phyloP scores from a whole-genome alignment of 179 eudicot genomes.

The Silene vulgaris region DNA sequence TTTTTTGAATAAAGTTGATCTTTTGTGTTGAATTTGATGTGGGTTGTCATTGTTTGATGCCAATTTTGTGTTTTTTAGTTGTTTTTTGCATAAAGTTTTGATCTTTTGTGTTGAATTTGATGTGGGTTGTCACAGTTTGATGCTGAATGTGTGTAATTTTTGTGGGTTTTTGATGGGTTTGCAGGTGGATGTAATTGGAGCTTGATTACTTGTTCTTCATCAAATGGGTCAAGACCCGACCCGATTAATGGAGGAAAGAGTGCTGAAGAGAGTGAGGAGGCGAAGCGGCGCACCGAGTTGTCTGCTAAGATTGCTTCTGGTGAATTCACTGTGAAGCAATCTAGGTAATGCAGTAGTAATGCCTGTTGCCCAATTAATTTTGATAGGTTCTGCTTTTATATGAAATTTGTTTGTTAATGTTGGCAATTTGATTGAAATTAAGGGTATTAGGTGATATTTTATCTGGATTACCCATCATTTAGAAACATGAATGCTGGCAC shows the following conservation, averaged over 20 bases:
- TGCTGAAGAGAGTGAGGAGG: conserved; percentile 44
- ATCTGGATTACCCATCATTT: not conserved
- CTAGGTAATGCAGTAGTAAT: conserved; percentile 47
- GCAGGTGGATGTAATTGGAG: conserved; percentile 31
- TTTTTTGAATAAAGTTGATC: not conserved
- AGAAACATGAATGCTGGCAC: conserved; percentile 1
- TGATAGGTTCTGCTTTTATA: not conserved
- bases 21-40: not conserved
- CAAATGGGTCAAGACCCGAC: conserved; percentile 57
- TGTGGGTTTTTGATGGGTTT: not conserved
- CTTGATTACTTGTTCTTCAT: conserved; percentile 46
- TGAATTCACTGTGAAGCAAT: conserved; percentile 62
- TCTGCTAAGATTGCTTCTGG: conserved; percentile 90
- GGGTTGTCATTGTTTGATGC: not conserved
- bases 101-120: conserved; percentile 16
- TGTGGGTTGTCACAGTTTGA: conserved; percentile 9
- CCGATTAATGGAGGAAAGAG: conserved; percentile 39
- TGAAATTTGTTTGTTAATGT: not conserved
- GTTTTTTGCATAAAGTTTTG: conserved; percentile 9
- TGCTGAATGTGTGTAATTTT: not conserved
- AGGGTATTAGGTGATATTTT: not conserved
- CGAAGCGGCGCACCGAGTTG: conserved; percentile 64
- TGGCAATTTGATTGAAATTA: conserved; percentile 3
- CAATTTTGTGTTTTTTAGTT: not conserved
- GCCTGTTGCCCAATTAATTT: not conserved